phyloP scores from a whole-genome alignment of 345 rosid genomes.

The Arabidopsis arenosa region DNA sequence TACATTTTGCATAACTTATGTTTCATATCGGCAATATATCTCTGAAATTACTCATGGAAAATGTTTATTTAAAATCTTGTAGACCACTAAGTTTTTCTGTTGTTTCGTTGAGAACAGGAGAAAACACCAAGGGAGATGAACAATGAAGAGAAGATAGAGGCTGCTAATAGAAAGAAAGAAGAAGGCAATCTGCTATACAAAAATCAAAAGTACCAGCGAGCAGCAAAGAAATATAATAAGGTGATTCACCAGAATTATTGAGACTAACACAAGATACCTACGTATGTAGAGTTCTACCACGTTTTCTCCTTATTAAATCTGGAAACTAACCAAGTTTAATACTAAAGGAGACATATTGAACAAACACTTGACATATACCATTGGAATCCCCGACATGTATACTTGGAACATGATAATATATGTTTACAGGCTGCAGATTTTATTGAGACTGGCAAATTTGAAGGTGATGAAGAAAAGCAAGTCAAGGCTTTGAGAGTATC shows the following conservation, averaged over 20 bases:
- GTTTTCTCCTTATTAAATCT: neutral
- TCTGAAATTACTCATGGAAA: neutral
- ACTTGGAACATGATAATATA: neutral
- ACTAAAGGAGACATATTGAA: neutral
- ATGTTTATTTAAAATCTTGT: neutral
- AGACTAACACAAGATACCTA: neutral
- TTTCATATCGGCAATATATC: neutral
- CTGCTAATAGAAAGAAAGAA: slow-evolving; percentile 59
- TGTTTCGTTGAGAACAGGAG: slow-evolving; percentile 42
- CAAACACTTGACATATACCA: neutral
- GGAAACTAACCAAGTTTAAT: neutral
- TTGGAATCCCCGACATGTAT: neutral
- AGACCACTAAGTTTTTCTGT: neutral
- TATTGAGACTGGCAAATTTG: slow-evolving; percentile 56
- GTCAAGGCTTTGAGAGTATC: slow-evolving; percentile 37
- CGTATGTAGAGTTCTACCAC: neutral
- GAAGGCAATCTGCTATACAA: slow-evolving; percentile 62
- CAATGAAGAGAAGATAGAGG: slow-evolving; percentile 57
- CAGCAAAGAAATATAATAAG: slow-evolving; percentile 63
- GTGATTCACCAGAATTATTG: slow-evolving; percentile 33
- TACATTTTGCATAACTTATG: neutral
- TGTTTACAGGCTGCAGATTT: slow-evolving; percentile 54
- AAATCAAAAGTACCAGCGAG: slow-evolving; percentile 58
- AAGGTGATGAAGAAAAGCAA: slow-evolving; percentile 52
- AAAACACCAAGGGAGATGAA: slow-evolving; percentile 57